Evolutionary conservation across 129 eudicot species (phyloP), one percentile per base, ranked within the genome.

Genomic region (Logfia minima): DNA sequence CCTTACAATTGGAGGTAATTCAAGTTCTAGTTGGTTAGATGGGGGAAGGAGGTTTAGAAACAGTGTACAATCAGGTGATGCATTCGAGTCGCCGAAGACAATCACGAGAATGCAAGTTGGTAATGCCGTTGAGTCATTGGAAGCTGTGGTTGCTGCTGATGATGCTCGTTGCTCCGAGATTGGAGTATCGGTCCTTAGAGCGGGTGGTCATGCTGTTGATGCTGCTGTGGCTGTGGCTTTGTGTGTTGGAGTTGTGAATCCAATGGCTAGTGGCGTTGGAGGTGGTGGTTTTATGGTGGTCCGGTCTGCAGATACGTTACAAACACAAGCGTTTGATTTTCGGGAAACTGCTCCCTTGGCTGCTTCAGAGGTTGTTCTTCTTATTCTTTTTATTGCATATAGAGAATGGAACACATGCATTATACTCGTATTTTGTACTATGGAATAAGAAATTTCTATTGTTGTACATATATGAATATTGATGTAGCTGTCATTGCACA

Each of bases 261-360:
- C 92, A n/a, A 85, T 81, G 92, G 76, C 90, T 19, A 93, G 98
- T 79, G 98, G 97, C 28, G 78, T 93, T 4, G 98, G 98, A 13
- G 98, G 98, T 58, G 98, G 98, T 26, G 97, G 84, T 66, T 93
- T 93, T 77, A 93, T 93, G 97, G 80, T 93, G 8, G 90, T 93
- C 45, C 78, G 90, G 48, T 84, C 93, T 52, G 84, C 89, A n/a
- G 79, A 55, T 14, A 79, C 88, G 0, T 80, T 86, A 13, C 72
- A 82, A 60, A 80, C 92, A 19, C 81, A 41, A 17, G 97, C 97
- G 37, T 80, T 87, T 80, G 98, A 93, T 76, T 88, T 93, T 85
- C 87, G 98, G 75, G 98, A 90, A 87, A 90, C 98, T 77, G 98
- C 98, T 13, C 98, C 98, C 2, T 72, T 81, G 61, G 97, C 97